These are phyloP conservation scores for Leccinum fallax DNA, from an alignment of 1,284 basidiomycete genomes.

Conservation along the genomic window DNA sequence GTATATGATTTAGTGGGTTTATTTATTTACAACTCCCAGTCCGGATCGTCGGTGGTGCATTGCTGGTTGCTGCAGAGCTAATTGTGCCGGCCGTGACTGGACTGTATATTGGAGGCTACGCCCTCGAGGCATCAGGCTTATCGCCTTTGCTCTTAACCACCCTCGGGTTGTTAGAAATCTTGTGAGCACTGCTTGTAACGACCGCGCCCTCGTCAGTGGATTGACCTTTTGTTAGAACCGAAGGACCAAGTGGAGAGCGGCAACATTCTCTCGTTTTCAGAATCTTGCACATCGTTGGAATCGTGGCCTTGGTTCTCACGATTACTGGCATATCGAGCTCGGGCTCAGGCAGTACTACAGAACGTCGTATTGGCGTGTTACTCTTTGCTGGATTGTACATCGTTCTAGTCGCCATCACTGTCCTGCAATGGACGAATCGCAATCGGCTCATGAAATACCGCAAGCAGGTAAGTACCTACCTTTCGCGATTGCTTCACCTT, in stretches of 20 bases:
- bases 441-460: constrained; percentile 52
- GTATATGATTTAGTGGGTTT: constrained; percentile 7
- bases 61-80: constrained; percentile 55
- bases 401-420: constrained; percentile 43
- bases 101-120: constrained; percentile 52
- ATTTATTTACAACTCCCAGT: constrained; percentile 39
- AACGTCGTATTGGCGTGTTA: constrained; percentile 53
- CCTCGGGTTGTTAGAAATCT: constrained; percentile 59
- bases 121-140: constrained; percentile 57
- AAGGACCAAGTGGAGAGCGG: constrained; percentile 21
- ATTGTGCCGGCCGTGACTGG: constrained; percentile 39
- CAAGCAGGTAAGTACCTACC: constrained; percentile 39
- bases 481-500: constrained; percentile 14
- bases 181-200: constrained; percentile 44
- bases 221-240: constrained; percentile 22
- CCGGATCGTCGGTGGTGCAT: constrained; percentile 56
- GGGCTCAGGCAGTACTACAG: constrained; percentile 24
- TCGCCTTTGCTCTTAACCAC: constrained; percentile 56
- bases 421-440: constrained; percentile 52
- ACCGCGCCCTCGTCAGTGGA: neutral
- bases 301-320: constrained; percentile 48
- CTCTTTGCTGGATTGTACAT: constrained; percentile 53
- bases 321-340: constrained; percentile 47
- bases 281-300: constrained; percentile 45
- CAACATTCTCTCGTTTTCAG: constrained; percentile 37